Evolutionary conservation across 495 filamentous ascomycete species (phyloP).

Genomic region (Sordaria brevicollis): DNA sequence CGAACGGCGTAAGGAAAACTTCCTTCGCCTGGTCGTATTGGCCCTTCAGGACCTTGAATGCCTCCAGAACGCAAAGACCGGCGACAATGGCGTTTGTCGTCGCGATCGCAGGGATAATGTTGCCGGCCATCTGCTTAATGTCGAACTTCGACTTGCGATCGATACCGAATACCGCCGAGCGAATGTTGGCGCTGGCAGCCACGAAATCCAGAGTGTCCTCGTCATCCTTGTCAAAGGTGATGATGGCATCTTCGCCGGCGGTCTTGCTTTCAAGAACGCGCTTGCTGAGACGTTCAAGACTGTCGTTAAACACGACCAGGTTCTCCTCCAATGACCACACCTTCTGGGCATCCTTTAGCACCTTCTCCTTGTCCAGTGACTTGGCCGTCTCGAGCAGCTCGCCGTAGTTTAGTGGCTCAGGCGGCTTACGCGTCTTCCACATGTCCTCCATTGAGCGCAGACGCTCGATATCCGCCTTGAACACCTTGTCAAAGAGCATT

Average conservation of each 20-base stretch:
- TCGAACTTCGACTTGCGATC: conserved; percentile 86
- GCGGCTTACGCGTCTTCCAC: conserved; percentile 79
- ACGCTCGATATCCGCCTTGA: conserved; percentile 72
- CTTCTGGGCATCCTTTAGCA: conserved; percentile 59
- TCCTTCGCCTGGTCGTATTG: conserved; percentile 55
- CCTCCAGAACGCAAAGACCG: conserved; percentile 82
- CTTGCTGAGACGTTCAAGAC: conserved; percentile 63
- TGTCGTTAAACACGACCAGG: conserved; percentile 76
- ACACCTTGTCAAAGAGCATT: conserved; percentile 89
- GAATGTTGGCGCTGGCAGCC: conserved; percentile 76
- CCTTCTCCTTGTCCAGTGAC: conserved; percentile 35
- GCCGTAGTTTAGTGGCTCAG: conserved; percentile 59
- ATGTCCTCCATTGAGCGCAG: conserved; percentile 86
- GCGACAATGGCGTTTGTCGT: conserved; percentile 97
- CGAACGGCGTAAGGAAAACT: conserved; percentile 73
- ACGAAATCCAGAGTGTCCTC: conserved; percentile 94
- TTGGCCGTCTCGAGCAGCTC: conserved; percentile 34
- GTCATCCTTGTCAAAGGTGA: conserved; percentile 96
- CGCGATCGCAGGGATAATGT: conserved; percentile 97
- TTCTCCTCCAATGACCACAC: conserved; percentile 79
- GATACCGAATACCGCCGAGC: conserved; percentile 78
- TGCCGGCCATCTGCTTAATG: conserved; percentile 98
- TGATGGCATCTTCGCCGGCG: conserved; percentile 44
- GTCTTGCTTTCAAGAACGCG: conserved; percentile 53
- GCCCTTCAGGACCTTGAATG: conserved; percentile 78